These are phyloP conservation scores for Blastobotrys elegans DNA, from an alignment of 1,139 yeast genomes.

Conservation along the genomic window DNA sequence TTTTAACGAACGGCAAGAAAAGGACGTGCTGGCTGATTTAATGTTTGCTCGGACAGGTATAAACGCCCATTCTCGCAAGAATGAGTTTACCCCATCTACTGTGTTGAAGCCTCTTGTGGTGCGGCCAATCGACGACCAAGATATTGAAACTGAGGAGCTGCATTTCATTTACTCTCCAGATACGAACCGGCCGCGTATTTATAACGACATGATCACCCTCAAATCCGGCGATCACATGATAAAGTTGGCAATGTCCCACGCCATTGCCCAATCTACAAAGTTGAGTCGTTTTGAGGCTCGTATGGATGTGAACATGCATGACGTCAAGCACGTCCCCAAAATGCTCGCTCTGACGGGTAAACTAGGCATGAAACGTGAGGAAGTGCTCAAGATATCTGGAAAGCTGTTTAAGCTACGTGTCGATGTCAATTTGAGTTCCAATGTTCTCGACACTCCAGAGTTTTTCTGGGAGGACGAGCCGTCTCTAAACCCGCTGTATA, in stretches of 20 bases:
- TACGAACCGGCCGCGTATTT: constrained; percentile 80
- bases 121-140: constrained; percentile 79
- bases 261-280: constrained; percentile 94
- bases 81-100: constrained; percentile 3
- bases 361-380: constrained; percentile 72
- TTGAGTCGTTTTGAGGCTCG: constrained; percentile 85
- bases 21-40: constrained; percentile 86
- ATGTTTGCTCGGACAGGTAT: constrained; percentile 54
- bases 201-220: constrained; percentile 89
- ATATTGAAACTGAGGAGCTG: constrained; percentile 91
- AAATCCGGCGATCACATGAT: constrained; percentile 89
- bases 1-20: constrained; percentile 86
- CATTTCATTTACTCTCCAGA: constrained; percentile 85
- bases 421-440: constrained; percentile 87
- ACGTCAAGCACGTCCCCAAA: constrained; percentile 83
- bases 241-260: constrained; percentile 89
- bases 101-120: constrained; percentile 43
- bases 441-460: constrained; percentile 90
- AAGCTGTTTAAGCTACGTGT: constrained; percentile 82
- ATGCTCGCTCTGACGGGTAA: constrained; percentile 86
- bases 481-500: constrained; percentile 83
- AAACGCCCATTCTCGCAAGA: background rate
- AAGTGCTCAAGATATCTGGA: constrained; percentile 81
- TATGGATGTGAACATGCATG: constrained; percentile 76
- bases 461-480: constrained; percentile 97